Percentiles rank a stretch among this genome's conserved stretches.
phyloP scores from a whole-genome alignment of 306 rosid species.

The Cicer pinnatifidum region DNA sequence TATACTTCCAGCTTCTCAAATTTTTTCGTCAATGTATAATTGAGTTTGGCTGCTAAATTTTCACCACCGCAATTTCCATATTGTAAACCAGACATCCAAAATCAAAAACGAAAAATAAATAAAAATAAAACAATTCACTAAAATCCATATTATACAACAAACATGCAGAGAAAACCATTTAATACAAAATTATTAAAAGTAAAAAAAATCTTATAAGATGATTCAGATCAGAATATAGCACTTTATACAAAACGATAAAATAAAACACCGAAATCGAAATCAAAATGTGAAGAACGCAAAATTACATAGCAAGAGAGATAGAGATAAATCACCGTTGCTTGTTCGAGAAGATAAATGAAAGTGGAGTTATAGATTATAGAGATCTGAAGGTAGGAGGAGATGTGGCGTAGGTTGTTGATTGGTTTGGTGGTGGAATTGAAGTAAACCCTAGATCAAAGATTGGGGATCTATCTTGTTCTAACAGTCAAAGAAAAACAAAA shows the following conservation, averaged over 20 bases:
- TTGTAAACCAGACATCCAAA: not conserved
- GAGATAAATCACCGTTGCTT: constrained; percentile 34
- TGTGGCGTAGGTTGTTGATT: not conserved
- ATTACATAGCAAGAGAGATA: constrained; percentile 26
- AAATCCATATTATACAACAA: not conserved
- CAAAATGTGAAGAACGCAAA: constrained; percentile 20
- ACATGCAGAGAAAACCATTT: not conserved
- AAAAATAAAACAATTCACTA: not conserved
- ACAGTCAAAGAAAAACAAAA: not conserved
- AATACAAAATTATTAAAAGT: not conserved
- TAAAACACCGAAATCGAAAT: constrained; percentile 13
- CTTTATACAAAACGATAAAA: not conserved
- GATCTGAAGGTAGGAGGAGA: not conserved
- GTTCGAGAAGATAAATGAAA: not conserved
- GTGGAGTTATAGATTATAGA: not conserved
- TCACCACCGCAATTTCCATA: not conserved
- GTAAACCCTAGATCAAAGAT: constrained; percentile 11
- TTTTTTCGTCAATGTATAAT: not conserved
- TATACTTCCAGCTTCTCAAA: not conserved
- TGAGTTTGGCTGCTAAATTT: not conserved
- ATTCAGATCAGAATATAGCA: not conserved
- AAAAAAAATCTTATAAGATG: not conserved
- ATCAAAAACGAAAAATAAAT: not conserved
- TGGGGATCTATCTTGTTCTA: no score
- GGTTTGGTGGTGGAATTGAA: not conserved